These are phyloP conservation scores for Cyclotella atomus DNA, from an alignment of 108 stramenopile species.

Conservation along the genomic window DNA sequence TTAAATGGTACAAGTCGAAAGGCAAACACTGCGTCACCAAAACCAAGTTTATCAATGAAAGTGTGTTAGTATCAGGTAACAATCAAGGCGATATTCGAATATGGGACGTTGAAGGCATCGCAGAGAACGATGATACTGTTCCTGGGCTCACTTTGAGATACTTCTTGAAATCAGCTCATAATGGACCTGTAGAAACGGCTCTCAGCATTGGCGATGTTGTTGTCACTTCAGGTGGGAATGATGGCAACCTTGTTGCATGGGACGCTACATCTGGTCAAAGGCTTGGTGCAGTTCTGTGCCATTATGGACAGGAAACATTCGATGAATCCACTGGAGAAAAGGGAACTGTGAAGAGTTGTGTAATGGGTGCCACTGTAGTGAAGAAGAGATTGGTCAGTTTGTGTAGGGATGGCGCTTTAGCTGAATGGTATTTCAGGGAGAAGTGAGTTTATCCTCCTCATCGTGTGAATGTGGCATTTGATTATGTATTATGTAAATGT, in stretches of 20 bases:
- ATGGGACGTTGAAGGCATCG: not conserved
- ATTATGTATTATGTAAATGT: no score
- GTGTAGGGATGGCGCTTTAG: not conserved
- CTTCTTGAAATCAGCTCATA: not conserved
- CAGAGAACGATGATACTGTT: not conserved
- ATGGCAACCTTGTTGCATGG: not conserved
- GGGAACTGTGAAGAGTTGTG: not conserved
- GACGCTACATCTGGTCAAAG: not conserved
- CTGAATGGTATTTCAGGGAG: no score
- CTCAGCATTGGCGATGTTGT: not conserved
- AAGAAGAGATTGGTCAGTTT: not conserved
- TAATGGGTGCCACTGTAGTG: not conserved
- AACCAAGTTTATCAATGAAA: not conserved
- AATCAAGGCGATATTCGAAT: conserved; percentile 1
- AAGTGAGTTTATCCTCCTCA: no score
- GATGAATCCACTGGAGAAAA: not conserved
- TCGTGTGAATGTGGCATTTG: no score
- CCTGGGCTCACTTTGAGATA: not conserved
- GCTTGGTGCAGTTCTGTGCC: not conserved
- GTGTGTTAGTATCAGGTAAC: not conserved
- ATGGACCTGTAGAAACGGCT: not conserved
- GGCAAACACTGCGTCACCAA: not conserved
- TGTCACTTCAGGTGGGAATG: not conserved
- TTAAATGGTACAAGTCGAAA: conserved; percentile 9
- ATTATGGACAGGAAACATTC: not conserved